Evolutionary conservation across 192 early-diverging fungal species (phyloP).

Genomic region (Coemansia furcata): DNA sequence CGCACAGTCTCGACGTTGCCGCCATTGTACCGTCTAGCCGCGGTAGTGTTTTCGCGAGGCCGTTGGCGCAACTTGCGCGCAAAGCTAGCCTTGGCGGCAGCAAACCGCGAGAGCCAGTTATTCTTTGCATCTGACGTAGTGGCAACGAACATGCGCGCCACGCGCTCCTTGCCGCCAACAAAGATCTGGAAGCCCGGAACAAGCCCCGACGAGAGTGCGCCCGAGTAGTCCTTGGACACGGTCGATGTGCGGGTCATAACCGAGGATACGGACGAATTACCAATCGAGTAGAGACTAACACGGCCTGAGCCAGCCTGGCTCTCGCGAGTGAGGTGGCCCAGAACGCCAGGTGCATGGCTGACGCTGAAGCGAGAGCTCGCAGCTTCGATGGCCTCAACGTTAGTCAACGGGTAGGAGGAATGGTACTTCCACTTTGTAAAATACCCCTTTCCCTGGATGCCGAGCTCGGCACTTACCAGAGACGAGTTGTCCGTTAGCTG

Average conservation of each 20-base stretch:
- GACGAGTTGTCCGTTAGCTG: slow-evolving; percentile 50
- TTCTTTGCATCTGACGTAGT: slow-evolving; percentile 53
- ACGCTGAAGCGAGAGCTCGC: slow-evolving; percentile 56
- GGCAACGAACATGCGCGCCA: slow-evolving; percentile 57
- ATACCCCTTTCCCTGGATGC: slow-evolving; percentile 58
- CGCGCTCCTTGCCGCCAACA: slow-evolving; percentile 50
- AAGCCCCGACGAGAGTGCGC: slow-evolving; percentile 49
- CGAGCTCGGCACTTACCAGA: slow-evolving; percentile 53
- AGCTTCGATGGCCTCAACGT: slow-evolving; percentile 60
- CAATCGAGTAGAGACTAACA: slow-evolving; percentile 52
- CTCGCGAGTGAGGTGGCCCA: slow-evolving; percentile 38
- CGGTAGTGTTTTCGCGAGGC: slow-evolving; percentile 34
- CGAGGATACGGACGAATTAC: slow-evolving; percentile 54
- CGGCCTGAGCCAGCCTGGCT: slow-evolving; percentile 49
- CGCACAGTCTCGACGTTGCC: background rate
- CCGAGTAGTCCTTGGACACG: slow-evolving; percentile 56
- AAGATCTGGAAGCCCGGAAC: slow-evolving; percentile 56
- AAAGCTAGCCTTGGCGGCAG: slow-evolving; percentile 54
- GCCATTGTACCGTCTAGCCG: slow-evolving; percentile 22
- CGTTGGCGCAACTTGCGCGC: slow-evolving; percentile 49
- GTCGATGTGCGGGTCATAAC: slow-evolving; percentile 56
- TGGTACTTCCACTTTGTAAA: slow-evolving; percentile 72
- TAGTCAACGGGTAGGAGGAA: slow-evolving; percentile 57
- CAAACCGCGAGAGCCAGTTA: slow-evolving; percentile 56
- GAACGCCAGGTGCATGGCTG: slow-evolving; percentile 39